Base-by-base conservation (phyloP, 495 filamentous ascomycete species). In the Penicillium flavigenum region DNA sequence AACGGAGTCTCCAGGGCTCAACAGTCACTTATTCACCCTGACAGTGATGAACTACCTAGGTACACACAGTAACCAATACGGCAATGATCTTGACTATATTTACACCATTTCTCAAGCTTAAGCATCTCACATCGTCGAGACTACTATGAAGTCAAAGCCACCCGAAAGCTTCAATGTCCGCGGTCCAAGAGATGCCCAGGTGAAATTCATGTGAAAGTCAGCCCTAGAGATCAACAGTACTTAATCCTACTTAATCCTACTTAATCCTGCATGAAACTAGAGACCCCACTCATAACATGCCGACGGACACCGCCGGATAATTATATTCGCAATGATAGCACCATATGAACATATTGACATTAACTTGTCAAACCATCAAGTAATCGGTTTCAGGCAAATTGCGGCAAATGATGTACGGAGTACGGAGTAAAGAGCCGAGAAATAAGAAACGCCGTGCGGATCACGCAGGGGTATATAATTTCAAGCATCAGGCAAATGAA, bases 381-480 rank as follows among this genome's bases (percentile, higher is more conserved):
- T 24, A 22, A 16, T 14, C 5, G 2, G 63, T 67, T 65, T 63
- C 60, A 63, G 52, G 24, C 47, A 61, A 19, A 65, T 56, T 63
- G 51, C 51, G 19, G 34, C 43, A n/a, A 24, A 48, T 20, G 2
- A 11, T n/a, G 14, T 38, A 38, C 29, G 29, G 29, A 10, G 29
- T 10, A 31, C 29, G 29, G 9, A 56, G n/a, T n/a, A 38, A 41
- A 54, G 4, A 43, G 16, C 45, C 39, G 34, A 43, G 20, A 12
- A 46, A 57, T 36, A 50, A 58, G 52, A 43, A 47, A 59, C 52
- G 55, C 56, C 65, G 57, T 47, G 51, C 50, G 55, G 46, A 52
- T 58, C 47, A 39, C 57, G 54, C 52, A 47, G 58, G 65, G 65
- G 65, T 68, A 68, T 68, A 63, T 63, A 60, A 48, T 57, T 54